phyloP scores from a whole-genome alignment of 495 filamentous ascomycete genomes.

The Neurospora sp. region DNA sequence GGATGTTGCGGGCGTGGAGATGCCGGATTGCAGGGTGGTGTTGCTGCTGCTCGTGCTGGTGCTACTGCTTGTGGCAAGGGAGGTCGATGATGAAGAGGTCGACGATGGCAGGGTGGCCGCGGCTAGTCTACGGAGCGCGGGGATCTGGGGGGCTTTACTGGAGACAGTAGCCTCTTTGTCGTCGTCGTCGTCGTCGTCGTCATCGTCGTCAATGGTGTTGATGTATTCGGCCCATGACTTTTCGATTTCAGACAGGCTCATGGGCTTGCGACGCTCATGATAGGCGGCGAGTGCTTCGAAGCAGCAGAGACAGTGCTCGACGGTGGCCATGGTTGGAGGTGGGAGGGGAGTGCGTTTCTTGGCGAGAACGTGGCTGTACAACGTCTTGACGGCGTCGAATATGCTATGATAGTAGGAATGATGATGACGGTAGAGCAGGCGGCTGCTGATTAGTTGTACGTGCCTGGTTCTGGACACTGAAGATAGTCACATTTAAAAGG shows the following conservation, averaged over 20 bases:
- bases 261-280: slow-evolving; percentile 29
- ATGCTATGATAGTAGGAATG: background rate
- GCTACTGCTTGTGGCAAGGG: slow-evolving; percentile 5
- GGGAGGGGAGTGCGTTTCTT: background rate
- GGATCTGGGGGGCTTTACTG: slow-evolving; percentile 2
- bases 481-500: background rate
- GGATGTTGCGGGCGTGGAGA: slow-evolving; percentile 27
- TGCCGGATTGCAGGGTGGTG: slow-evolving; percentile 4
- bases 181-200: slow-evolving; percentile 10
- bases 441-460: background rate
- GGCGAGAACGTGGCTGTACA: background rate
- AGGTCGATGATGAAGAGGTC: slow-evolving; percentile 13
- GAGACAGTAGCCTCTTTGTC: background rate
- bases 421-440: background rate
- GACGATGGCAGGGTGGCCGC: slow-evolving; percentile 21
- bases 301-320: slow-evolving; percentile 79
- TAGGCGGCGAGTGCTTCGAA: slow-evolving; percentile 69
- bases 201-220: slow-evolving; percentile 21
- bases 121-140: slow-evolving; percentile 8
- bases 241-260: slow-evolving; percentile 55
- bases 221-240: slow-evolving; percentile 54
- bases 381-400: background rate
- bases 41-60: slow-evolving; percentile 14
- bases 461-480: background rate
- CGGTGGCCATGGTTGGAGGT: slow-evolving; percentile 56